Evolutionary conservation across 2,329 filamentous ascomycete species (phyloP).

Genomic region (Coniella lustricola): DNA sequence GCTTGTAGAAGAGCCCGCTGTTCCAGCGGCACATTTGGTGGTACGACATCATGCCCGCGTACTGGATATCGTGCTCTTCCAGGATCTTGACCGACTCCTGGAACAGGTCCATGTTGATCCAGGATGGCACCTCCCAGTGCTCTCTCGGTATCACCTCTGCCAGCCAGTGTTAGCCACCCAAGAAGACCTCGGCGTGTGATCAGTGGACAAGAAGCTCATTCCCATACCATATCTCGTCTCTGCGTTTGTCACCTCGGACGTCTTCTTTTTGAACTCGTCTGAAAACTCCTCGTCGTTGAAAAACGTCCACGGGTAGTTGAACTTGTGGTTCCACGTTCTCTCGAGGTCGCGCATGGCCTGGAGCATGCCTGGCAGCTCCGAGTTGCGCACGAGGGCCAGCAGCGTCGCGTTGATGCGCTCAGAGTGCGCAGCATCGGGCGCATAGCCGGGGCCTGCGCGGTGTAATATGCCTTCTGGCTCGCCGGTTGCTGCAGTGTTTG

Average conservation of each 20-base stretch:
- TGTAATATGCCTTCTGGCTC: slow-evolving; percentile 74
- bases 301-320: slow-evolving; percentile 99
- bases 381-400: slow-evolving; percentile 84
- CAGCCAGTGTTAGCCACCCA: slow-evolving; percentile 5
- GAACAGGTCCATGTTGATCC: slow-evolving; percentile 87
- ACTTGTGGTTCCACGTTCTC: slow-evolving; percentile 93
- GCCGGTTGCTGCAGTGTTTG: slow-evolving; percentile 56
- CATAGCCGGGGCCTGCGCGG: slow-evolving; percentile 70
- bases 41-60: slow-evolving; percentile 82
- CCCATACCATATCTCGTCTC: slow-evolving; percentile 76
- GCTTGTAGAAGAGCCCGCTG: slow-evolving; percentile 94
- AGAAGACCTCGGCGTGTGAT: slow-evolving; percentile 4
- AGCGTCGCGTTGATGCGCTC: slow-evolving; percentile 90
- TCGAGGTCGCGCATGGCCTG: slow-evolving; percentile 88
- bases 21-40: slow-evolving; percentile 99
- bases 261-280: slow-evolving; percentile 84
- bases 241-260: slow-evolving; percentile 76
- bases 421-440: slow-evolving; percentile 64
- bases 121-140: slow-evolving; percentile 86
- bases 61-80: slow-evolving; percentile 80
- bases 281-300: slow-evolving; percentile 95
- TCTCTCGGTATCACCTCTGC: slow-evolving; percentile 84
- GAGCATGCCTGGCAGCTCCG: slow-evolving; percentile 77
- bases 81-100: slow-evolving; percentile 77
- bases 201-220: too few relatives aligned